phyloP scores from a whole-genome alignment of 2,329 filamentous ascomycete genomes.

The Botrytis deweyae region DNA sequence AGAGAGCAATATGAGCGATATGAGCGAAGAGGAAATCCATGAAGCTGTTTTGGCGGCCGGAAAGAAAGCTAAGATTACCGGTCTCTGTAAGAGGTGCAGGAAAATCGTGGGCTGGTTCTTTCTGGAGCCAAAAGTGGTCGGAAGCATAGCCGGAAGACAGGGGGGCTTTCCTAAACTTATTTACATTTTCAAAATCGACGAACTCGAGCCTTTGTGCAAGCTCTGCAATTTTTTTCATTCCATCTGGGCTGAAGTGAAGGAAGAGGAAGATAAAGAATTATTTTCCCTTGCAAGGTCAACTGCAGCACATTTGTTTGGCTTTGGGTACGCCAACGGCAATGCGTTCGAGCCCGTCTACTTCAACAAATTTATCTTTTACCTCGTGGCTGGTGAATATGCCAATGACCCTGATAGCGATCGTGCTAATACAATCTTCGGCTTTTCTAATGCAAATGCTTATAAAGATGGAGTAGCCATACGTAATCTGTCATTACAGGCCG shows the following conservation, averaged over 20 bases:
- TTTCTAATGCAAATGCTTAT: background rate
- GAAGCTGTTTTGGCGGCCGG: background rate
- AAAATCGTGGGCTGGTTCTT: background rate
- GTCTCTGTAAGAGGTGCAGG: background rate
- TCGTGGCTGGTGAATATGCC: accelerated
- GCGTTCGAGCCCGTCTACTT: accelerated
- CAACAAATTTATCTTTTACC: accelerated
- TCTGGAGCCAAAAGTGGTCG: background rate
- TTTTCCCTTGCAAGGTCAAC: background rate
- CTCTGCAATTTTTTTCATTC: background rate
- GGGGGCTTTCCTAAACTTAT: accelerated
- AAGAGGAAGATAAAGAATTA: too few relatives aligned
- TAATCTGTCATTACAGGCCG: accelerated
- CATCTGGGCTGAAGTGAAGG: accelerated
- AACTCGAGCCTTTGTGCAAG: accelerated
- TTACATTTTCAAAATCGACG: accelerated
- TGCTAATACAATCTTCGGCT: accelerated
- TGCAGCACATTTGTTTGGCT: background rate
- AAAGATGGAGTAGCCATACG: background rate
- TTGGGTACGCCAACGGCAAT: too few relatives aligned
- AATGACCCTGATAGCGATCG: accelerated
- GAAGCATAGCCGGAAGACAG: accelerated
- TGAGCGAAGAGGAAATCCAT: background rate
- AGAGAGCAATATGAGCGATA: background rate
- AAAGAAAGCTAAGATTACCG: accelerated